phyloP scores from a whole-genome alignment of 176 grass and related monocot genomes.

The Elaeis guineensis region DNA sequence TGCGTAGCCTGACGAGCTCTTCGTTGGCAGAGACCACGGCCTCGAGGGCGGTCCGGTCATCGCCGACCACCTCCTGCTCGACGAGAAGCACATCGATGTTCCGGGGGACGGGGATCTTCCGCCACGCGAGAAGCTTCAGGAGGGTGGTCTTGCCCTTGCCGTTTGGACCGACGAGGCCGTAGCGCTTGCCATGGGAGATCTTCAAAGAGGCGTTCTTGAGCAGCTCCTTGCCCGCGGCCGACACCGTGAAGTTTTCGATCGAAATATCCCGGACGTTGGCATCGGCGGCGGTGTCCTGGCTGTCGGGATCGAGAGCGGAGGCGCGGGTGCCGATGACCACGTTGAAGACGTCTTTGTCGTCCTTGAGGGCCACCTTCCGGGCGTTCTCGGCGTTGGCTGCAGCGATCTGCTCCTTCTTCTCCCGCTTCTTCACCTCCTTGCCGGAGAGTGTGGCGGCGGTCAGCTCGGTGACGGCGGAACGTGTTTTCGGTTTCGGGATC shows the following conservation, averaged over 20 bases:
- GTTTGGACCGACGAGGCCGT: slow-evolving; percentile 85
- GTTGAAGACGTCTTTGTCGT: slow-evolving; percentile 87
- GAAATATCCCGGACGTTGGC: slow-evolving; percentile 74
- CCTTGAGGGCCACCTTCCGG: slow-evolving; percentile 61
- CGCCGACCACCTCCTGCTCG: slow-evolving; percentile 85
- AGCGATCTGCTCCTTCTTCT: slow-evolving; percentile 55
- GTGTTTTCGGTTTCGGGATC: slow-evolving; percentile 2
- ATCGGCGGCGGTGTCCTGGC: slow-evolving; percentile 20
- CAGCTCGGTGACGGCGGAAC: slow-evolving; percentile 29
- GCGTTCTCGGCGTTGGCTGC: slow-evolving; percentile 45
- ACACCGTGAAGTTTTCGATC: slow-evolving; percentile 82
- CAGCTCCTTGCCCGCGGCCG: slow-evolving; percentile 81
- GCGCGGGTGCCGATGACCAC: slow-evolving; percentile 69
- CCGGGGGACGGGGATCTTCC: slow-evolving; percentile 75
- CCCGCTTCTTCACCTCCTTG: slow-evolving; percentile 83
- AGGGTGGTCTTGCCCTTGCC: slow-evolving; percentile 93
- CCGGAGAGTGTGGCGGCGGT: slow-evolving; percentile 31
- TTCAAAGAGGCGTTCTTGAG: slow-evolving; percentile 75
- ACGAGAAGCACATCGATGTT: slow-evolving; percentile 95
- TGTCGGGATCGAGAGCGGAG: slow-evolving; percentile 21
- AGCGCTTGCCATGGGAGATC: slow-evolving; percentile 75
- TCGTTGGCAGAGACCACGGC: slow-evolving; percentile 80
- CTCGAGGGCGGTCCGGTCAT: slow-evolving; percentile 54
- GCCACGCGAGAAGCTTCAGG: slow-evolving; percentile 82
- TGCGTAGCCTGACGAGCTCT: slow-evolving; percentile 64